Evolutionary conservation across 306 rosid genomes (phyloP), one percentile per base, ranked within the genome.

Genomic region (Vigna reflexopilosa): DNA sequence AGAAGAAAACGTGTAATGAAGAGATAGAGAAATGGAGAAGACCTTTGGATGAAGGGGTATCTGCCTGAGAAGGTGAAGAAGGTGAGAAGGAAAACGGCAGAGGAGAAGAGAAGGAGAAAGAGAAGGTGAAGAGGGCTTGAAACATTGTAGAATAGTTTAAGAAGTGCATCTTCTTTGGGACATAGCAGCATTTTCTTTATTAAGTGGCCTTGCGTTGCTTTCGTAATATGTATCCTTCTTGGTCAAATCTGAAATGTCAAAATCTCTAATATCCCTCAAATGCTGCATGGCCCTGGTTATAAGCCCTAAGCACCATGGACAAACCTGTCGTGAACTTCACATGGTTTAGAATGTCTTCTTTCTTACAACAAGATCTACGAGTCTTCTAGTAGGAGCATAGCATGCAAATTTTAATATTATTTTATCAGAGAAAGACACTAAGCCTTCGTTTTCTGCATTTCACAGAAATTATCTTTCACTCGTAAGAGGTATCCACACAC

Each of bases 1-100:
- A 56, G 34, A 10, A 7, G 8, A 26, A 7, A 16, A 26, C 28
- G 44, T 59, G n/a, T 5, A 19, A 36, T 15, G 28, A 13, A 10
- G 56, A 74, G 9, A 1, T 20, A 72, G 67, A 57, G 44, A 16
- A 12, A 4, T 22, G 17, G 44, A 67, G 14, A 58, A 75, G 80
- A 92, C 98, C 97, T 91, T 76, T 86, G 90, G 85, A 90, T 79
- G 48, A 90, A 79, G 61, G 97, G 95, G 72, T 54, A 80, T 83
- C 85, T 79, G 63, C 97, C 98, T 8, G 85, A 70, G 77, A 94
- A 88, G 83, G 85, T 48, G 71, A 89, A 87, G 88, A 91, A 73
- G 32, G 88, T 88, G 90, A 78, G 32, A 45, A 92, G 88, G 38
- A 89, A 57, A 85, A 79, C 44, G 86, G 83, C 75, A 62, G 86